Evolutionary conservation across 768 basidiomycete genomes (phyloP).

Genomic region (Suillus subluteus): DNA sequence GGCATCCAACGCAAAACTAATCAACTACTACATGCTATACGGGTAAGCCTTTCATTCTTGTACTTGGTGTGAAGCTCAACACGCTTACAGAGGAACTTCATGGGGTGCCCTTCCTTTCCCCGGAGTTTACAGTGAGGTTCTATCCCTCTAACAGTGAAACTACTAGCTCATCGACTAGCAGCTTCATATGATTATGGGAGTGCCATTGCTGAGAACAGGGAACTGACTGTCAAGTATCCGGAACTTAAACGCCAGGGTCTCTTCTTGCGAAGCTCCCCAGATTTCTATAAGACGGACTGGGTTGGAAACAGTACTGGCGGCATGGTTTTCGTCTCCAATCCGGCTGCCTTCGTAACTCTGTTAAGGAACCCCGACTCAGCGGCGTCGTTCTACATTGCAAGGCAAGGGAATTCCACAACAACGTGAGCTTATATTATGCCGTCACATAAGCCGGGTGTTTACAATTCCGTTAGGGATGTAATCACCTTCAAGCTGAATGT

Average conservation of each 20-base stretch:
- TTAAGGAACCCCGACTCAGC: conserved; percentile 70
- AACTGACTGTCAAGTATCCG: conserved; percentile 66
- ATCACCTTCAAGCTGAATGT: conserved; percentile 65
- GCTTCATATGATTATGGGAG: conserved; percentile 84
- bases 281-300: conserved; percentile 81
- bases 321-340: conserved; percentile 43
- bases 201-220: conserved; percentile 68
- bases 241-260: conserved; percentile 80
- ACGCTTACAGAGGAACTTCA: conserved; percentile 67
- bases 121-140: conserved; percentile 60
- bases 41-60: conserved; percentile 46
- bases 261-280: conserved; percentile 78
- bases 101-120: conserved; percentile 85
- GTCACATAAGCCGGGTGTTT: not conserved
- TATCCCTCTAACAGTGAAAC: conserved; percentile 7
- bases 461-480: conserved; percentile 19
- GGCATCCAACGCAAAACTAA: conserved; percentile 81
- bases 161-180: conserved; percentile 8
- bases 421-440: conserved; percentile 45
- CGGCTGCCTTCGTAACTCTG: conserved; percentile 59
- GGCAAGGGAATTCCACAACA: conserved; percentile 70
- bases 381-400: conserved; percentile 69
- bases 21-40: conserved; percentile 86
- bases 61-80: conserved; percentile 5
- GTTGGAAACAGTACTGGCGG: conserved; percentile 64